Evolutionary conservation across 768 basidiomycete species (phyloP), one percentile per base, ranked within the genome.

Genomic region (Omphalotus guepiniiformis): DNA sequence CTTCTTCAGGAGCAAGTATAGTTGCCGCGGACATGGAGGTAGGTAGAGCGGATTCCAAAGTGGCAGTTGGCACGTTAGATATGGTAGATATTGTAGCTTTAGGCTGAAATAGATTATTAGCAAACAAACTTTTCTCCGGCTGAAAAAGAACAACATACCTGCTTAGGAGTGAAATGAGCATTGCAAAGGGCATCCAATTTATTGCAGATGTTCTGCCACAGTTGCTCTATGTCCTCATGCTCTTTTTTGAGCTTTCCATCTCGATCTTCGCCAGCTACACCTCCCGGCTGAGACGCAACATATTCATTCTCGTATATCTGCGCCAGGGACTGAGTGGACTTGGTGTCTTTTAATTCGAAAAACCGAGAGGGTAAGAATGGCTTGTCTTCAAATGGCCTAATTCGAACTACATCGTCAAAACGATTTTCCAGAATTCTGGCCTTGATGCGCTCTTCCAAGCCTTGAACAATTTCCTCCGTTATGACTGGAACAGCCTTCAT

Each of bases 261-360:
- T 6, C 92, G 75, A 55, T 94, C 89, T 54, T 93, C 88, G 1
- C 67, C 69, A 12, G 68, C 61, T 2, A 70, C 63, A 4, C 73
- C 79, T 12, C 78, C 82, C 0, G 73, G 68, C 53, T 83, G 79
- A 28, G 79, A 78, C 5, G 84, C 82, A 30, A 83, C 73, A 63
- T 87, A 99, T 49, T 94, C 94, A 38, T 88, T 84, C 61, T 96
- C 96, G 66, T 98, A 98, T 32, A 99, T 89, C 68, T 98, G 88
- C 12, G 93, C 94, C 38, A 99, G 78, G 0, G 90, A 93, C 61
- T 91, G 86, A 3, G 80, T 73, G 6, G 90, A 93, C 61, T 94
- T 89, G 3, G 80, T 83, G 58, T 95, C 93, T 62, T 92, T 83
- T 7, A 97, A 70, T 60, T 97, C 94, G 49, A 96, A 81, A 47